Percentiles rank a stretch among this genome's conserved stretches.
phyloP scores from a whole-genome alignment of 1,139 yeast genomes.

The Taphrina betulina region DNA sequence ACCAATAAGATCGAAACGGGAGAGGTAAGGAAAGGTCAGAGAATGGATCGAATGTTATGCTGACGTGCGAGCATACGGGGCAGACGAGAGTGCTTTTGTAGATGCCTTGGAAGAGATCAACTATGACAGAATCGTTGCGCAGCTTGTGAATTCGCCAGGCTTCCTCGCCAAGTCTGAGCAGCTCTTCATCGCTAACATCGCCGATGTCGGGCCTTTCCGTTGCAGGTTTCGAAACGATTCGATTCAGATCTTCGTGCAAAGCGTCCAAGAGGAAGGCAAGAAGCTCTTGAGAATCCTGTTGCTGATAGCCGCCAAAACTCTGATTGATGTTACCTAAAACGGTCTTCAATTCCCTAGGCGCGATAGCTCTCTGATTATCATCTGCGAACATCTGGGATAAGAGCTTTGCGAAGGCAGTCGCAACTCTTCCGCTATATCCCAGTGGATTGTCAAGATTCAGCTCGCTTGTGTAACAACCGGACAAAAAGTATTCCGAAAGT shows the following conservation, averaged over 20 bases:
- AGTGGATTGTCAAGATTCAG: conserved; percentile 75
- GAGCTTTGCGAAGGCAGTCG: conserved; percentile 67
- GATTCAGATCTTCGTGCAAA: conserved; percentile 86
- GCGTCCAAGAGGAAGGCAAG: conserved; percentile 87
- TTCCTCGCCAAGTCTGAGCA: conserved; percentile 61
- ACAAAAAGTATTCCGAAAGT: conserved; percentile 66
- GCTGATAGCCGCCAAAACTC: conserved; percentile 83
- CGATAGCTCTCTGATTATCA: conserved; percentile 40
- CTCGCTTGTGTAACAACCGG: conserved; percentile 62
- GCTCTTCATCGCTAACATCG: conserved; percentile 54
- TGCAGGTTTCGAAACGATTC: conserved; percentile 77
- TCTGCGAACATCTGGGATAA: conserved; percentile 59
- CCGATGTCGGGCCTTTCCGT: conserved; percentile 81
- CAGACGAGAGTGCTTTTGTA: conserved; percentile 87
- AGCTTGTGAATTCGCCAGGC: conserved; percentile 80
- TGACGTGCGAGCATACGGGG: conserved; percentile 76
- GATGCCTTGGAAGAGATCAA: conserved; percentile 84
- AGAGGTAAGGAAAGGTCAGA: conserved; percentile 86
- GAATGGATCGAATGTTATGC: conserved; percentile 92
- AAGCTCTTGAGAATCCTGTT: conserved; percentile 95
- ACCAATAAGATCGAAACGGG: conserved; percentile 77
- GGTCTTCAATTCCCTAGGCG: conserved; percentile 76
- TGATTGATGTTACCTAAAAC: conserved; percentile 77
- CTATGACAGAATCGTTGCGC: conserved; percentile 81
- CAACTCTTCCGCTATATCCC: conserved; percentile 81